Evolutionary conservation across 257 asterid species (phyloP).

Genomic region (Catharanthus roseus): DNA sequence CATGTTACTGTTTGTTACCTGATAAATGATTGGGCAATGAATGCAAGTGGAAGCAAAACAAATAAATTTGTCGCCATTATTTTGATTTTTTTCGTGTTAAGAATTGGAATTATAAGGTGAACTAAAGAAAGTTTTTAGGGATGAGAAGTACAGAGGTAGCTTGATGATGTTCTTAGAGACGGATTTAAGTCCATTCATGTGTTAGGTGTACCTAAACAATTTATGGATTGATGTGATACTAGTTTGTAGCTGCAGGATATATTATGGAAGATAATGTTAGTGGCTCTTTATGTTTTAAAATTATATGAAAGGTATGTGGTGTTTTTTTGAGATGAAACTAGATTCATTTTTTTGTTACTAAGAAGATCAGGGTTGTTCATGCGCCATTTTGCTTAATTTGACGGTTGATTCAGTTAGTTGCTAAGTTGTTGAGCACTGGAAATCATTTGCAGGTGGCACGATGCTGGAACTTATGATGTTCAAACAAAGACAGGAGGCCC

Average conservation of each 20-base stretch:
- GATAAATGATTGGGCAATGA: neutral
- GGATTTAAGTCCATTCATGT: neutral
- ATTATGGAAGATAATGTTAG: neutral
- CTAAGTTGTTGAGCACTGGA: neutral
- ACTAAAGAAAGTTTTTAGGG: neutral
- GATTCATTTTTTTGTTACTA: too few species aligned
- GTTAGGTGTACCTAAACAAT: neutral
- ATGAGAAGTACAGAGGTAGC: neutral
- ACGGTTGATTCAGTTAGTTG: neutral
- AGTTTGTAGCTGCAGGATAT: neutral
- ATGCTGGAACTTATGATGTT: conserved; percentile 88
- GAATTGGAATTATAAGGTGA: neutral
- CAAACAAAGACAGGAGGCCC: conserved; percentile 82
- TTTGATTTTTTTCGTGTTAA: neutral
- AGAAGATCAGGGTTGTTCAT: too few species aligned
- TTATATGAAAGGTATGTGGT: neutral
- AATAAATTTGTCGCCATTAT: too few species aligned
- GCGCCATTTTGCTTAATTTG: neutral
- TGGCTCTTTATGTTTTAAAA: neutral
- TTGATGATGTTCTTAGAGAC: neutral
- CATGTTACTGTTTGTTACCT: neutral
- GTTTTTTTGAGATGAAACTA: too few species aligned
- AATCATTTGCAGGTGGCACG: conserved; percentile 75
- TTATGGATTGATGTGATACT: neutral
- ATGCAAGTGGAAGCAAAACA: neutral